Evolutionary conservation across 2,329 filamentous ascomycete species (phyloP).

Genomic region (Nectriaceae sp.): DNA sequence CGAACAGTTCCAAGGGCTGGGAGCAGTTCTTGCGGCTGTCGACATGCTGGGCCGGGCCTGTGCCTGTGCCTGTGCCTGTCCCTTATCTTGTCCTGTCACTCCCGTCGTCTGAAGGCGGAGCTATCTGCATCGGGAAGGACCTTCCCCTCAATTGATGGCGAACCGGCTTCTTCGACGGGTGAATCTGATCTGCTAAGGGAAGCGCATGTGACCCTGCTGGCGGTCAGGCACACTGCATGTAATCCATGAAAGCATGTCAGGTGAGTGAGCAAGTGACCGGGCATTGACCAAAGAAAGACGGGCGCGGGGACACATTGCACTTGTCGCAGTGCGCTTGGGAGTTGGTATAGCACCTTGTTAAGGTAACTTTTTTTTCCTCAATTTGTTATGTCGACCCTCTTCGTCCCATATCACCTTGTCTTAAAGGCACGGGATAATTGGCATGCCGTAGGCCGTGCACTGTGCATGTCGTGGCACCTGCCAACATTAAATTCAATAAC

Average conservation of each 20-base stretch:
- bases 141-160: background rate
- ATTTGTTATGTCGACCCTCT: background rate
- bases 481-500: too few species aligned
- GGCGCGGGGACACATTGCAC: background rate
- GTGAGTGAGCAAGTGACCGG: conserved; percentile 23
- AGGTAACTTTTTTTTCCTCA: background rate
- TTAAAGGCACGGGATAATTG: background rate
- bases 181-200: background rate
- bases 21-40: background rate
- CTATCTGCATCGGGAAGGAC: background rate
- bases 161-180: background rate
- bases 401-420: too few species aligned
- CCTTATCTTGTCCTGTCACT: too few species aligned
- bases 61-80: too few species aligned
- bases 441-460: background rate
- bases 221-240: conserved; percentile 8
- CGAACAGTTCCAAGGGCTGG: background rate
- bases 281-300: conserved; percentile 9
- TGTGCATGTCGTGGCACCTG: background rate
- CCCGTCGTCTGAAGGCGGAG: too few species aligned
- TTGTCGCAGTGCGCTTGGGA: background rate
- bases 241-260: conserved; percentile 19
- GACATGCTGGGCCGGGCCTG: background rate
- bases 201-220: background rate
- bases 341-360: background rate